Conservation (phyloP, 345 rosid genomes). For the Populus euphratica region DNA sequence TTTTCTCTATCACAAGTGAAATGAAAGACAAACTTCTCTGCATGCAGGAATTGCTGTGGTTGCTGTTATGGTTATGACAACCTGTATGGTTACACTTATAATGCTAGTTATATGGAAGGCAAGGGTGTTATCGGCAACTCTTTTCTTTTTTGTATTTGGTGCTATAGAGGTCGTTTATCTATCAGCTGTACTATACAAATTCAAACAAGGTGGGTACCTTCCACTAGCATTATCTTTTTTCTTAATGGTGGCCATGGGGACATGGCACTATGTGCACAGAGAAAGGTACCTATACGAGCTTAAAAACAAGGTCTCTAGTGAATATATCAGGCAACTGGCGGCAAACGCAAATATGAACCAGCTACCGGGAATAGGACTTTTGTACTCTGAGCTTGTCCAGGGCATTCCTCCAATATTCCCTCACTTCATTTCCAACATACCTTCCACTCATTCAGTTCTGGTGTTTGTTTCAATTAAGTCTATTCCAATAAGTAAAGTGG, state of each 20-base stretch:
- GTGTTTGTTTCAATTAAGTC: conserved; percentile 66
- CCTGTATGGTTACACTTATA: conserved; percentile 51
- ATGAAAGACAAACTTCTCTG: neutral
- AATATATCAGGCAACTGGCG: conserved; percentile 37
- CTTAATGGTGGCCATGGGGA: conserved; percentile 52
- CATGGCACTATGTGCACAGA: conserved; percentile 62
- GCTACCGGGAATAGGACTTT: conserved; percentile 61
- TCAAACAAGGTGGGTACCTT: conserved; percentile 55
- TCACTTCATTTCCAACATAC: conserved; percentile 55
- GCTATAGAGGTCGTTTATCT: conserved; percentile 42
- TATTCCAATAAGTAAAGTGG: conserved; percentile 53
- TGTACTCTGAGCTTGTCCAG: conserved; percentile 71
- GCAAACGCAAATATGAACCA: conserved; percentile 37
- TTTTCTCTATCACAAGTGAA: too few relatives aligned
- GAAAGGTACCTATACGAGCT: conserved; percentile 51
- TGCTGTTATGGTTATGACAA: conserved; percentile 59
- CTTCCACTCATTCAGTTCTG: conserved; percentile 58
- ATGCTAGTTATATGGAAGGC: conserved; percentile 76
- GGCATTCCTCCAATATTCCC: conserved; percentile 74
- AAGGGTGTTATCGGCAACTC: conserved; percentile 30
- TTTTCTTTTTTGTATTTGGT: conserved; percentile 40
- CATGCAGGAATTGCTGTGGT: conserved; percentile 60
- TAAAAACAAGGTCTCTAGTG: conserved; percentile 51
- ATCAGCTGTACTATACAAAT: conserved; percentile 56
- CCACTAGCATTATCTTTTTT: conserved; percentile 42